Base-by-base conservation (phyloP, 2,329 filamentous ascomycete genomes). In the Lachnellula arida region DNA sequence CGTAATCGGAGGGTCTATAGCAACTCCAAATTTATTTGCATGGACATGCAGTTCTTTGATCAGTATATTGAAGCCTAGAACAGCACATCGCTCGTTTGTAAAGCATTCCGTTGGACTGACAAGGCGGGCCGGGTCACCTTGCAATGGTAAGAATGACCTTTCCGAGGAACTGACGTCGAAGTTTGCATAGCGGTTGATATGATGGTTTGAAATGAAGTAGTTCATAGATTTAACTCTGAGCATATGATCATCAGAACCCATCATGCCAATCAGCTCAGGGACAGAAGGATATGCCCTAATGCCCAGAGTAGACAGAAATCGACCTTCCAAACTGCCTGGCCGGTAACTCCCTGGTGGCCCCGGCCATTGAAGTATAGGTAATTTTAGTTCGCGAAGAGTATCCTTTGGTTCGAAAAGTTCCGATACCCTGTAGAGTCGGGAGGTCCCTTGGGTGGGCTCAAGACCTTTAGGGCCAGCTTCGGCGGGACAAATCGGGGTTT, bases 281-380 rank as follows among this genome's bases (percentile, higher is more conserved):
- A 87, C 88, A 2, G 82, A 78, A 1, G 94, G 94, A 66, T 80
- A 82, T 40, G 81, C 76, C 58, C 85, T 84, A 22, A 99, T 75
- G 0, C 94, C 94, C 9, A 99, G 79, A 6, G 74, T 74, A 3
- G 78, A 71, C 6, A 99, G 74, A 60, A 99, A 94, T 42, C 78
- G 81, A 0, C 83, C 91, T 72, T 99, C 94, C 0, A 76, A 72
- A 61, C 84, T 89, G 51, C 72, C 75, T n/a, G 80, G 71, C 48
- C 82, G 79, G 68, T 86, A 90, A 58, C 80, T 82, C 3, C 85
- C 80, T 11, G 78, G 75, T 22, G 77, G 76, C 0, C 81, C 88
- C 3, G 89, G 88, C 91, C 91, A 97, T 67, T 91, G 89, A 43
- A 95, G 72, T 3, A 96, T 78, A 0, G 89, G 89, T 8, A 97